These are phyloP conservation scores for Senna tora DNA, from an alignment of 306 rosid species.

Conservation along the genomic window DNA sequence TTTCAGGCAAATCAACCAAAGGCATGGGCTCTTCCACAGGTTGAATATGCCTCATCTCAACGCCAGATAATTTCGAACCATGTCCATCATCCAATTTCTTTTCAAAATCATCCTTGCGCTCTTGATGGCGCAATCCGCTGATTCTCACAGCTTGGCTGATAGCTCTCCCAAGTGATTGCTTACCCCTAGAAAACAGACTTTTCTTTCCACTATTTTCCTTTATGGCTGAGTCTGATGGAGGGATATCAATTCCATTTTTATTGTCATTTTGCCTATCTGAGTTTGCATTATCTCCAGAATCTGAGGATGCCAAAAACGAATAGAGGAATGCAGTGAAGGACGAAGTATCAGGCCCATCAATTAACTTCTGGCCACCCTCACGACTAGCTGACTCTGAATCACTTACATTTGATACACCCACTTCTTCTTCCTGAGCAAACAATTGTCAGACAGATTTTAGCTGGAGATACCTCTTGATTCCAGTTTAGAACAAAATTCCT, in stretches of 20 bases:
- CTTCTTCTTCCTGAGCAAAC: conserved; percentile 60
- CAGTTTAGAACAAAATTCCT: neutral
- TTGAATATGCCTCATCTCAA: conserved; percentile 62
- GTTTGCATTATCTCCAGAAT: conserved; percentile 46
- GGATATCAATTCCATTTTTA: conserved; percentile 34
- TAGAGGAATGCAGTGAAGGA: conserved; percentile 84
- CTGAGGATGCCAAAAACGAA: conserved; percentile 70
- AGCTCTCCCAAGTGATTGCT: conserved; percentile 67
- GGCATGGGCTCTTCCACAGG: conserved; percentile 46
- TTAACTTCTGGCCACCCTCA: conserved; percentile 47
- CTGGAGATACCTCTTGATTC: neutral
- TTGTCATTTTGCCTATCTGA: conserved; percentile 48
- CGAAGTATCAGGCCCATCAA: conserved; percentile 93
- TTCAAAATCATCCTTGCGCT: conserved; percentile 48
- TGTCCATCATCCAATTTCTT: conserved; percentile 44
- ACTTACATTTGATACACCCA: conserved; percentile 46
- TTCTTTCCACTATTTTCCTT: conserved; percentile 66
- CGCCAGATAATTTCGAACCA: conserved; percentile 46
- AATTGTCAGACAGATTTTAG: neutral
- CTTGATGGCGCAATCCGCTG: conserved; percentile 57
- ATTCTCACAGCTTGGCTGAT: conserved; percentile 63
- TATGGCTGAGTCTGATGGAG: conserved; percentile 41
- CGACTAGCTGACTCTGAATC: conserved; percentile 48
- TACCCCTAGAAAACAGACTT: conserved; percentile 73
- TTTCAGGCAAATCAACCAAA: conserved; percentile 53